These are phyloP conservation scores for Corrigiola litoralis DNA, from an alignment of 179 eudicot species.

Conservation along the genomic window DNA sequence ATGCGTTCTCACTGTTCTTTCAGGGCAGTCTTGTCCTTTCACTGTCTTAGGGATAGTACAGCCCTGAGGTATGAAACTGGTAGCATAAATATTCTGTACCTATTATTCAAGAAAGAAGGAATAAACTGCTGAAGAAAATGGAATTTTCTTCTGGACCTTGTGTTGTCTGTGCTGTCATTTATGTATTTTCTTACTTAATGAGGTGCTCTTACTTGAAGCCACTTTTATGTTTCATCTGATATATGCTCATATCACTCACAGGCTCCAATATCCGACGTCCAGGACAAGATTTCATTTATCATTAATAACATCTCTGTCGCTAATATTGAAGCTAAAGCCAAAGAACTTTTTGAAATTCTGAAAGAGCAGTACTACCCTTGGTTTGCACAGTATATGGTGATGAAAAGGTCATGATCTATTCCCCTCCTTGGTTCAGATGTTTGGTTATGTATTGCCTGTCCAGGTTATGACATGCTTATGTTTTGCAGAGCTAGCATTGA, in stretches of 20 bases:
- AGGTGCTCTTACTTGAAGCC: not conserved
- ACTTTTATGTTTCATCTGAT: not conserved
- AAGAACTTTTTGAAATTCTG: slow-evolving; percentile 70
- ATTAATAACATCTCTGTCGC: slow-evolving; percentile 69
- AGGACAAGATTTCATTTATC: slow-evolving; percentile 84
- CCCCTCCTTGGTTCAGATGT: not conserved
- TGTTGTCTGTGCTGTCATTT: not conserved
- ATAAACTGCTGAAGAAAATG: not conserved
- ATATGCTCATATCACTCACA: slow-evolving; percentile 24
- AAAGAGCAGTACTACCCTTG: slow-evolving; percentile 78
- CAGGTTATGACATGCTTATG: not conserved
- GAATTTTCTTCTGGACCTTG: not conserved
- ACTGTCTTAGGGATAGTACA: no score
- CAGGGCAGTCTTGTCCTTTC: no score
- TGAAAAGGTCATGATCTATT: slow-evolving; percentile 63
- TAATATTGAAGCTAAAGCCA: slow-evolving; percentile 84
- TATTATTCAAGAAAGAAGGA: not conserved
- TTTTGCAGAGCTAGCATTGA: slow-evolving; percentile 87
- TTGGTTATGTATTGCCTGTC: not conserved
- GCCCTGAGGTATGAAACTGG: no score
- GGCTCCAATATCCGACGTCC: slow-evolving; percentile 86
- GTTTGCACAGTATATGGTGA: slow-evolving; percentile 98
- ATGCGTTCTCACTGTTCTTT: no score
- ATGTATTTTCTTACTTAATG: not conserved
- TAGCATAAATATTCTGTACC: no score